Evolutionary conservation across 2,329 filamentous ascomycete species (phyloP).

Genomic region (Ceratocystis alfenasii): DNA sequence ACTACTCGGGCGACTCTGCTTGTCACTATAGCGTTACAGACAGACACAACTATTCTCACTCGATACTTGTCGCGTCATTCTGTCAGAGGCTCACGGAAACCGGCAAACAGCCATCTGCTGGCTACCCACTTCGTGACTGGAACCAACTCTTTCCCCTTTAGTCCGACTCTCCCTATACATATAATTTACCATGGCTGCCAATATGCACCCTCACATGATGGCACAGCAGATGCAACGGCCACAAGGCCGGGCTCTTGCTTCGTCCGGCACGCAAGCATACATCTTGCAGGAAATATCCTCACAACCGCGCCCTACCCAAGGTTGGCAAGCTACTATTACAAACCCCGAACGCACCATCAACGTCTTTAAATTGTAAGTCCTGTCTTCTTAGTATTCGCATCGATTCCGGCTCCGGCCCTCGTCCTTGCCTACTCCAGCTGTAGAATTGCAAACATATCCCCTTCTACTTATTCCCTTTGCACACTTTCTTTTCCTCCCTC

Average conservation of each 20-base stretch:
- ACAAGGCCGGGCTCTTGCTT: constrained; percentile 32
- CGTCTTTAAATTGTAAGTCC: constrained; percentile 34
- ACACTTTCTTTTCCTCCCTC: background rate
- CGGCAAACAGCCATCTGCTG: background rate
- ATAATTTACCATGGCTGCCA: constrained; percentile 45
- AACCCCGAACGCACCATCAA: constrained; percentile 35
- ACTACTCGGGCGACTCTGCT: background rate
- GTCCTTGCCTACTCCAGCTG: no score
- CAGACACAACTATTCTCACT: background rate
- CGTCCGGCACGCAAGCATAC: constrained; percentile 29
- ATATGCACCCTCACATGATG: constrained; percentile 45
- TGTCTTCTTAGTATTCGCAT: background rate
- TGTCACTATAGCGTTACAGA: background rate
- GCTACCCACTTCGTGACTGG: background rate
- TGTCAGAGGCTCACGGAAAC: background rate
- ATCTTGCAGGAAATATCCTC: constrained; percentile 33
- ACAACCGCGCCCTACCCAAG: constrained; percentile 28
- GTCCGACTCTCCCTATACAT: background rate
- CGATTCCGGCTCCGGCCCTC: no score
- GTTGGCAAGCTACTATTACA: constrained; percentile 34
- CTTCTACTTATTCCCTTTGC: no score
- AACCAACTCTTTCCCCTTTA: background rate
- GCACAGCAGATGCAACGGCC: constrained; percentile 34
- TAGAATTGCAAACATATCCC: no score
- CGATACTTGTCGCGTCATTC: background rate